Conservation (phyloP, 495 filamentous ascomycete species). For the Talaromyces ruber region DNA sequence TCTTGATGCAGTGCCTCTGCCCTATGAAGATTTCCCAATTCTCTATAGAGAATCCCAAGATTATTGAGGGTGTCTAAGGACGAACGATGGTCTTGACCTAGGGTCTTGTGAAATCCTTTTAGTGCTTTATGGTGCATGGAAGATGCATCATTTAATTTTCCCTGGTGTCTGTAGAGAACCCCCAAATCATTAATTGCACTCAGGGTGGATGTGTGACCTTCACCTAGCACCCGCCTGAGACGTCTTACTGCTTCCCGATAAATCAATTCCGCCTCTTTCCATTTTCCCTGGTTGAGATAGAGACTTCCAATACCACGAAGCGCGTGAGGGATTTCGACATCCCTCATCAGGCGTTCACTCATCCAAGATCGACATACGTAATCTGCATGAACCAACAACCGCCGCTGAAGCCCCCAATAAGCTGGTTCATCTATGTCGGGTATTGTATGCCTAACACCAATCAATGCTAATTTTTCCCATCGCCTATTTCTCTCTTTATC, state of each 20-base stretch:
- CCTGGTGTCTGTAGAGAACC: conserved; percentile 17
- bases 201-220: conserved; percentile 24
- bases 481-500: conserved; percentile 8
- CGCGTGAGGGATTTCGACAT: background rate
- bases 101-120: conserved; percentile 5
- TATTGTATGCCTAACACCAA: conserved; percentile 9
- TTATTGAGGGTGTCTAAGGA: too few relatives aligned
- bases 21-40: too few relatives aligned
- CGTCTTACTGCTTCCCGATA: conserved; percentile 15
- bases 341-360: background rate
- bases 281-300: conserved; percentile 24
- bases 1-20: too few relatives aligned
- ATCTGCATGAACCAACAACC: conserved; percentile 30
- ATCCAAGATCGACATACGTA: conserved; percentile 2
- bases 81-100: background rate
- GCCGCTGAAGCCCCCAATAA: conserved; percentile 21
- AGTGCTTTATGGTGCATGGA: conserved; percentile 23
- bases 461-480: background rate
- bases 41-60: too few relatives aligned
- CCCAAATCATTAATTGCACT: conserved; percentile 27
- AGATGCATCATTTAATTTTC: conserved; percentile 25
- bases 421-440: too few relatives aligned
- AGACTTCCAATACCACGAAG: conserved; percentile 22
- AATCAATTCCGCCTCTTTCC: conserved; percentile 18
- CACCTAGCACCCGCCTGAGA: conserved; percentile 15